Base-by-base conservation (phyloP, 805 yeast species). In the Candida railenensis region DNA sequence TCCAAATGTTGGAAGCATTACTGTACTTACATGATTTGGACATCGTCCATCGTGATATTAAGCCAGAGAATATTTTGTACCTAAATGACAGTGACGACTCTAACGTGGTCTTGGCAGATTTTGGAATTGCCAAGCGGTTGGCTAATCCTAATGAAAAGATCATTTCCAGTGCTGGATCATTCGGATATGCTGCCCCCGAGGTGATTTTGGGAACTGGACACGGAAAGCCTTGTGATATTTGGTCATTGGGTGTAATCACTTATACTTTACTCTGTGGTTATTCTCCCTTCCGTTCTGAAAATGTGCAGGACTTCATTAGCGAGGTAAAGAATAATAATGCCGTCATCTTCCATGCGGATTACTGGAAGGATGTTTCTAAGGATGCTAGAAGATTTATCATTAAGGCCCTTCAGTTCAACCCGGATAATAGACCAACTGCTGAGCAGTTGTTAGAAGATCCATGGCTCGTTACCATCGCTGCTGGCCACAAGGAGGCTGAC, bases 101-200 rank as follows among this genome's bases (percentile, higher is more conserved):
- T 7, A 82, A 80, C 45, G 74, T 92, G 32, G 97, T 91, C 9
- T 73, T 92, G 52, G 97, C 97, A 1, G 99, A 92, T 68, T 92
- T 92, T 65, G 99, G 99, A 42, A 94, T 92, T 51, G 97, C 98
- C 30, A 89, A 89, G 63, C 77, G 80, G 55, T 69, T 92, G 52
- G 73, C 75, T 48, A 64, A 74, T 11, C 76, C 81, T 3, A 78
- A 81, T 54, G 89, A 86, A 46, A 69, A 80, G 49, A 71, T 89
- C 48, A 81, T 76, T 28, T 72, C 85, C 19, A 83, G 87, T 37
- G 96, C 96, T 0, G 98, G 98, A 1, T 87, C 96, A 1, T 83
- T 89, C 66, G 98, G 99, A 1, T 92, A 92, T 63, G 97, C 96
- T 30, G 98, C 98, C 0, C 99, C 99, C 0, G 99, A 92, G 61